phyloP scores from a whole-genome alignment of 768 basidiomycete genomes.

The Rhodotorula kratochvilovae region DNA sequence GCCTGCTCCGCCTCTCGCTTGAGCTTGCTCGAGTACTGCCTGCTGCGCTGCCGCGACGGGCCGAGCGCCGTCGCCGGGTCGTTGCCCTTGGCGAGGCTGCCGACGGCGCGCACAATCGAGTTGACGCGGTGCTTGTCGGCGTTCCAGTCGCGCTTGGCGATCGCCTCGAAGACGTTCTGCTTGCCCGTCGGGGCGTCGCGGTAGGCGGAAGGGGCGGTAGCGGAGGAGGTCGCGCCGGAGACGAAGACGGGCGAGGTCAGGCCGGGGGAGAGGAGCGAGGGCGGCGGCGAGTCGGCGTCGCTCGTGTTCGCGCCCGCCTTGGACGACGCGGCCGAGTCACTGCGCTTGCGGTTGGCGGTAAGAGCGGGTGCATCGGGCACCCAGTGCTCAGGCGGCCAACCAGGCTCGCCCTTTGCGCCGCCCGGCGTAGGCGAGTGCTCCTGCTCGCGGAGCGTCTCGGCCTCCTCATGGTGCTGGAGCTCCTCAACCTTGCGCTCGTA shows the following conservation, averaged over 20 bases:
- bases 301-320: not conserved
- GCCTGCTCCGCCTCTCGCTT: conserved; percentile 43
- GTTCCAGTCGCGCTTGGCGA: conserved; percentile 36
- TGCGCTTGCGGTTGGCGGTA: conserved; percentile 7
- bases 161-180: conserved; percentile 36
- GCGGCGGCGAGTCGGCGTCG: conserved; percentile 9
- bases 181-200: conserved; percentile 36
- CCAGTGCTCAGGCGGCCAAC: conserved; percentile 37
- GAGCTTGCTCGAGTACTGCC: conserved; percentile 28
- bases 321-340: conserved; percentile 16
- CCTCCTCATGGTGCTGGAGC: conserved; percentile 34
- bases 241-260: conserved; percentile 24
- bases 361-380: not conserved
- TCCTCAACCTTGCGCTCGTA: conserved; percentile 44
- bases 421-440: not conserved
- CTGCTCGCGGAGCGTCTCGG: conserved; percentile 16
- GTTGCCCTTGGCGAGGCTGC: conserved; percentile 21
- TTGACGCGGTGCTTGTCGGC: conserved; percentile 36
- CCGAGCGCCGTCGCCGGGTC: conserved; percentile 7
- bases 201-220: not conserved
- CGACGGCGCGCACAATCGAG: conserved; percentile 33
- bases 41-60: conserved; percentile 5
- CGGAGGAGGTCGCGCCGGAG: conserved; percentile 29
- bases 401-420: not conserved
- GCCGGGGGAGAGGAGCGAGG: not conserved